These are phyloP conservation scores for Suillus luteus DNA, from an alignment of 768 basidiomycete genomes.

Conservation along the genomic window DNA sequence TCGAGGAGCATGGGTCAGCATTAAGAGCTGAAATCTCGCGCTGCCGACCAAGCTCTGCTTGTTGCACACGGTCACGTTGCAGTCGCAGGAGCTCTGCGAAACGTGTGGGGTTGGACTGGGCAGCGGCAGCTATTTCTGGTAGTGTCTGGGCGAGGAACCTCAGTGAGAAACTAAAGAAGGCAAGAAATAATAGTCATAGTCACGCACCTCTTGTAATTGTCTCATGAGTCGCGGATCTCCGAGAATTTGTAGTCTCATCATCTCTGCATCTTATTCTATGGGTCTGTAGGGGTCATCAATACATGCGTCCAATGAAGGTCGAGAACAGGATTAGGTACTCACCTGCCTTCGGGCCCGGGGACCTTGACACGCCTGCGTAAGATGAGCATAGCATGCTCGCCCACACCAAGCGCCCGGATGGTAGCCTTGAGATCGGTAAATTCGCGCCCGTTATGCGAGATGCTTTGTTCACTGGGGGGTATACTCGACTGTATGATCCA, in stretches of 20 bases:
- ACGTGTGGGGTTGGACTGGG: conserved; percentile 61
- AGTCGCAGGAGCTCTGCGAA: conserved; percentile 77
- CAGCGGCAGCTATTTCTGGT: conserved; percentile 81
- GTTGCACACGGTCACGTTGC: conserved; percentile 53
- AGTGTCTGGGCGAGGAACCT: conserved; percentile 51
- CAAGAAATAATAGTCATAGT: conserved; percentile 21
- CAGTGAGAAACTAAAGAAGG: conserved; percentile 7
- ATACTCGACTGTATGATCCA: too few species aligned
- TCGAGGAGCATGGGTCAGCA: conserved; percentile 79
- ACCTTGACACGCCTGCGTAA: conserved; percentile 60
- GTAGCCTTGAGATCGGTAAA: conserved; percentile 67
- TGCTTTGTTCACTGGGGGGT: conserved; percentile 20
- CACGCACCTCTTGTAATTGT: conserved; percentile 65
- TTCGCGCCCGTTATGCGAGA: conserved; percentile 67
- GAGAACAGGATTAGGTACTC: conserved; percentile 7
- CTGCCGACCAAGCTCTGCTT: conserved; percentile 56
- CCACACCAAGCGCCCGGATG: conserved; percentile 63
- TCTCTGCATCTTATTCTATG: conserved; percentile 81
- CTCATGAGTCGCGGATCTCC: conserved; percentile 82
- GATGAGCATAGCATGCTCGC: conserved; percentile 62
- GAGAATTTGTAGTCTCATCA: conserved; percentile 85
- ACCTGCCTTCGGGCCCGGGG: conserved; percentile 42
- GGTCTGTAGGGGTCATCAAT: conserved; percentile 42
- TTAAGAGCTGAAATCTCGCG: conserved; percentile 71
- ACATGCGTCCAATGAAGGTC: not conserved